Base-by-base conservation (phyloP, 805 yeast species). In the Cyberlindnera nakhonratchasimensis region DNA sequence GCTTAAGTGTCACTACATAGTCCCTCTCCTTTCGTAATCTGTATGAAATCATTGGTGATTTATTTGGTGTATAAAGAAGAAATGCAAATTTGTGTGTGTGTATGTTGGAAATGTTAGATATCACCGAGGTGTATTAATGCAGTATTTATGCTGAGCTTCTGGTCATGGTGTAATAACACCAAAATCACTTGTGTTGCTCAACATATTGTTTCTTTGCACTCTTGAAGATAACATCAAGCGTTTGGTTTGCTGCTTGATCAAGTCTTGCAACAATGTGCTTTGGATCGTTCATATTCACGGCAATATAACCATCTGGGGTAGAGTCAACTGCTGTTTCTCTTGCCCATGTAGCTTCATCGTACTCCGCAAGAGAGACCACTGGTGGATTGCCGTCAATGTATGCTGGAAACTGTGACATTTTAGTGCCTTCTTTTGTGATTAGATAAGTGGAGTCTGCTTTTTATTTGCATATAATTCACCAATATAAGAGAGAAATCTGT, bases 311-410 rank as follows among this genome's bases (percentile, higher is more conserved):
- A 13, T 57, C 53, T 35, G 45, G 35, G 3, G 55, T 40, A 22
- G 40, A 45, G 52, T 76, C 81, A 8, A 76, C 65, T 45, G 80
- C 75, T 4, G 80, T 74, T 29, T 69, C 60, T 5, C 55, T 49
- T 1, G 78, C 77, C 81, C 80, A 76, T 10, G 64, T 57, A 3
- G 80, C 79, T n/a, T 46, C 59, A 43, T 76, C 81, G 50, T 75
- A 76, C 29, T 73, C 70, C 32, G 53, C 47, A 20, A 76, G 60
- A 2, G 74, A 53, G n/a, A 76, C 50, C 19, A 64, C 64, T 12
- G 77, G 79, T 13, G 79, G 78, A 26, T 64, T 48, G 5, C 73
- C 76, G 47, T 74, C 58, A 2, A 69, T 62, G 41, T 64, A 67
- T 12, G 52, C 58, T 32, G 80, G 80, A 45, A 69, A 75, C 17